Percentiles rank a stretch among this genome's conserved stretches.
Conservation (phyloP, 352 stramenopile species). For the Vaucheria bursata region DNA sequence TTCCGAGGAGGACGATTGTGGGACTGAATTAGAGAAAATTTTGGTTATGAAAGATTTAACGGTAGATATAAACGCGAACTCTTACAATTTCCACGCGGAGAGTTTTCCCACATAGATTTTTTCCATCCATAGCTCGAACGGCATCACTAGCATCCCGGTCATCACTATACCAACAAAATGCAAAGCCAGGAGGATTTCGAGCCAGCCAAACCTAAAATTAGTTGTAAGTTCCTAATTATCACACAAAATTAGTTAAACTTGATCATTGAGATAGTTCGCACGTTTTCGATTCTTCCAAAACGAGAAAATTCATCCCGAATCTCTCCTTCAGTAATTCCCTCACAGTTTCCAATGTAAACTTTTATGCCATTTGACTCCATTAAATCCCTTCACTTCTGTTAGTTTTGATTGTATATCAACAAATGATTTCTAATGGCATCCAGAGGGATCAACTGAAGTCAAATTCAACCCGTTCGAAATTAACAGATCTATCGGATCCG, state of each 20-base stretch:
- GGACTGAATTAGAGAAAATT: background rate
- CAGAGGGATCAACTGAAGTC: too few species aligned
- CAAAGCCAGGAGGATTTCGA: conserved; percentile 48
- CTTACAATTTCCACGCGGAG: conserved; percentile 49
- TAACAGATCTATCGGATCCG: too few species aligned
- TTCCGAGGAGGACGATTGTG: background rate
- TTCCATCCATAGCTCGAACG: conserved; percentile 46
- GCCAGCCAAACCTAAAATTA: conserved; percentile 34
- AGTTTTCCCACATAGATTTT: conserved; percentile 39
- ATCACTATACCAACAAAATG: conserved; percentile 51
- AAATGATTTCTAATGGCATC: too few species aligned
- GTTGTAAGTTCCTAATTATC: background rate
- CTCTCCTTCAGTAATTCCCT: conserved; percentile 27
- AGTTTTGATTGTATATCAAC: too few species aligned
- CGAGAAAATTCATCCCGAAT: conserved; percentile 43
- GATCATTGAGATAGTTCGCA: background rate
- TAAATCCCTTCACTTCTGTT: too few species aligned
- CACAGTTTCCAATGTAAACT: conserved; percentile 41
- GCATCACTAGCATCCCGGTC: conserved; percentile 48
- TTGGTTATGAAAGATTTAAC: too few species aligned
- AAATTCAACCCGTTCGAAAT: too few species aligned
- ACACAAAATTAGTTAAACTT: background rate
- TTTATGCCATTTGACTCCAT: too few species aligned
- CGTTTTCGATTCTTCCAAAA: conserved; percentile 6
- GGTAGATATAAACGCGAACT: too few species aligned